phyloP scores from a whole-genome alignment of 129 eudicot genomes.

The Pseudognaphalium luteoalbum region DNA sequence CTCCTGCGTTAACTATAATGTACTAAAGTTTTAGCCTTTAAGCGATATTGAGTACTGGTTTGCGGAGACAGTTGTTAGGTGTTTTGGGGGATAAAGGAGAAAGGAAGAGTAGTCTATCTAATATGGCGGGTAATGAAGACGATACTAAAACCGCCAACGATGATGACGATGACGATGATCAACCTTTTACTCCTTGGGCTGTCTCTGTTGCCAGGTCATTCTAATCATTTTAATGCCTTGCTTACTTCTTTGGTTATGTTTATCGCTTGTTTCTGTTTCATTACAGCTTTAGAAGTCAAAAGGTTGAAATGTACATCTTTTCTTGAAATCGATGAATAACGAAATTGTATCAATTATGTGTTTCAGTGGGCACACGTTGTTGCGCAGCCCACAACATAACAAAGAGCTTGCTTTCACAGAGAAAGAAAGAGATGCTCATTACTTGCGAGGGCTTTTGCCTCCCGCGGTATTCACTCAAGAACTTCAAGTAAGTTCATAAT shows the following conservation, averaged over 20 bases:
- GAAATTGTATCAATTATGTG: constrained; percentile 12
- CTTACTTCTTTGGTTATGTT: background rate
- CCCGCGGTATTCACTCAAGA: constrained; percentile 64
- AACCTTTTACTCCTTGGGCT: constrained; percentile 40
- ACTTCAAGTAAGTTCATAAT: constrained; percentile 51
- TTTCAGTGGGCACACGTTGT: constrained; percentile 70
- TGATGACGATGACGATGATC: constrained; percentile 28
- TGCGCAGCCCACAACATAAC: constrained; percentile 83
- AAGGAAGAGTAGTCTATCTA: constrained; percentile 35
- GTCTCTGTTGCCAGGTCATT: constrained; percentile 40
- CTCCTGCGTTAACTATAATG: background rate
- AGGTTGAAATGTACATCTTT: background rate
- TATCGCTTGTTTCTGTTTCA: background rate
- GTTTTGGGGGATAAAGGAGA: constrained; percentile 39
- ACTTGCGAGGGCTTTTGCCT: constrained; percentile 82
- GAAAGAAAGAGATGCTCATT: constrained; percentile 83
- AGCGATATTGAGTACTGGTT: background rate
- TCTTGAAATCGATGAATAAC: background rate
- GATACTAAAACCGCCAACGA: constrained; percentile 21
- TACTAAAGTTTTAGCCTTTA: background rate
- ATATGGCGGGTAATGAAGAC: constrained; percentile 26
- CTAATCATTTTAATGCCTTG: background rate
- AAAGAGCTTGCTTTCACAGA: constrained; percentile 82
- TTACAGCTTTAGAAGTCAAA: background rate
- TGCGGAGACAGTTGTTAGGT: constrained; percentile 30